Evolutionary conservation across 805 yeast genomes (phyloP), one percentile per base, ranked within the genome.

Genomic region (Candida argentea): DNA sequence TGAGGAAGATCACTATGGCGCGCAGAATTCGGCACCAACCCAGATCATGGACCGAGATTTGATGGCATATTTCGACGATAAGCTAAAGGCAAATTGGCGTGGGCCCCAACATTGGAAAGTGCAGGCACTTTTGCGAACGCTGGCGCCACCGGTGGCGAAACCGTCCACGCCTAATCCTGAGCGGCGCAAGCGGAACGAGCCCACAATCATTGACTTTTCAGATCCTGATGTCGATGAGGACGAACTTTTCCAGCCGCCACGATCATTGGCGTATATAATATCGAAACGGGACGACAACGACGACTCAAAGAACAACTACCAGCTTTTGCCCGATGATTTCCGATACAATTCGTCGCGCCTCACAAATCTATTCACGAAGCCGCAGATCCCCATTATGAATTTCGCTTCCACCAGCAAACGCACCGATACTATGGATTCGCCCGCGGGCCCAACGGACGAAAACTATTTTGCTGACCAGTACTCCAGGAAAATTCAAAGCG

Each of bases 91-190:
- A 18, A 80, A 74, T 47, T 87, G 96, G 95, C 70, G 93, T 16
- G 96, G 96, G 6, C 67, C 89, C 9, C 89, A 83, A 38, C 93
- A 84, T 53, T 89, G 96, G 96, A 81, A 80, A 52, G 79, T 89
- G 7, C 59, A 68, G 23, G 68, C 73, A 9, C 50, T 78, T 26
- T 77, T 73, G 42, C 63, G 64, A 38, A 34, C 26, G 3, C 27
- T 11, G 5, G 26, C 34, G 5, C 4, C 34, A 11, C 27, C 31
- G 16, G 31, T 23, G 8, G 27, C 29, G n/a, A 18, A 18, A 18
- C 9, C 7, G 7, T 7, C 20, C 10, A 18, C 20, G 10, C 7
- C 7, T 18, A 18, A 7, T 8, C 7, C 20, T 7, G 26, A 38
- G 20, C 38, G 38, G 32, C 38, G 36, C 24, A 46, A 43, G 33